Conservation (phyloP, 352 stramenopile species). For the Phytophthora idaei region DNA sequence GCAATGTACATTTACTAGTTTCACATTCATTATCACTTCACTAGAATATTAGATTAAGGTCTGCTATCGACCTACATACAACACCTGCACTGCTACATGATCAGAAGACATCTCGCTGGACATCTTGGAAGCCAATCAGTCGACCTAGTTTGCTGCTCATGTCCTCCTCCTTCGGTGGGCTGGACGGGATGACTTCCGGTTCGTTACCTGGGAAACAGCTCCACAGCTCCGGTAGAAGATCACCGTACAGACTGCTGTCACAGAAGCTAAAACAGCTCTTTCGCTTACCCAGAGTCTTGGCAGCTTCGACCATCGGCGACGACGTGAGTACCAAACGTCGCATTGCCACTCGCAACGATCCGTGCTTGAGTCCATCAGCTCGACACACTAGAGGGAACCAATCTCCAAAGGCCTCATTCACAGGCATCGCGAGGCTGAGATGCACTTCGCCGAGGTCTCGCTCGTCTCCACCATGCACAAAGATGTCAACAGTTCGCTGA, state of each 20-base stretch:
- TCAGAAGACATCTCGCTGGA: constrained; percentile 72
- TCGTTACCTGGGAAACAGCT: constrained; percentile 54
- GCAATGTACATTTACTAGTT: background rate
- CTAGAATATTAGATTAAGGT: background rate
- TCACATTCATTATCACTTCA: background rate
- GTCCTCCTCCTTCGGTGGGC: constrained; percentile 37
- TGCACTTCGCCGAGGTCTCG: constrained; percentile 77
- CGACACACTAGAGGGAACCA: constrained; percentile 71
- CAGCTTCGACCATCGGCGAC: constrained; percentile 50
- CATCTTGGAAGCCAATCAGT: constrained; percentile 61
- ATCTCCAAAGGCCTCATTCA: constrained; percentile 71
- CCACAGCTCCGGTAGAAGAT: constrained; percentile 67
- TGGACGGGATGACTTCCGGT: constrained; percentile 15
- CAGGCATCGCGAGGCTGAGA: constrained; percentile 62
- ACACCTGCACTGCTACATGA: background rate
- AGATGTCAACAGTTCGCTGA: constrained; percentile 49
- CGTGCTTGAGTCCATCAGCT: constrained; percentile 61
- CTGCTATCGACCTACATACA: background rate
- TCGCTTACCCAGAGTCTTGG: constrained; percentile 44
- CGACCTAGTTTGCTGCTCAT: constrained; percentile 67
- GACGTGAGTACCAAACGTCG: constrained; percentile 67
- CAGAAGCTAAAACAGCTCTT: constrained; percentile 52
- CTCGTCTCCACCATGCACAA: constrained; percentile 52
- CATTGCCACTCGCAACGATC: constrained; percentile 51
- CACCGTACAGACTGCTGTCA: constrained; percentile 48